These are phyloP conservation scores for Sonneratia alba DNA, from an alignment of 345 rosid genomes.

Conservation along the genomic window DNA sequence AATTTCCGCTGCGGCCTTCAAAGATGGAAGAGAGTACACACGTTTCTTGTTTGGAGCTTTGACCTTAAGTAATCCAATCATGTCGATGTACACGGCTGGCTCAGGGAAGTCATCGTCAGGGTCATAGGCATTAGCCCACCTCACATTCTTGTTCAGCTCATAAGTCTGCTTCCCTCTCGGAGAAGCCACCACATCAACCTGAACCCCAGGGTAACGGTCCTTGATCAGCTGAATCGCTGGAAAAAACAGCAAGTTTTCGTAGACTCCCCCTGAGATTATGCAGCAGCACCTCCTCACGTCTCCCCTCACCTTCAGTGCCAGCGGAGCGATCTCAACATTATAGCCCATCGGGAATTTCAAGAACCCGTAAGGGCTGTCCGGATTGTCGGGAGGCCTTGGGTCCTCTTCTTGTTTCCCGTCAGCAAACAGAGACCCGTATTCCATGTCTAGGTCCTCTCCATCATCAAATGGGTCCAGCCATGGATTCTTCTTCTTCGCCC, in stretches of 20 bases:
- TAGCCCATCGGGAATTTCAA: slow-evolving; percentile 81
- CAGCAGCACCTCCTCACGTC: slow-evolving; percentile 92
- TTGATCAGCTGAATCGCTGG: slow-evolving; percentile 77
- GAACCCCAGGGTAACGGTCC: slow-evolving; percentile 96
- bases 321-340: slow-evolving; percentile 62
- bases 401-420: slow-evolving; percentile 95
- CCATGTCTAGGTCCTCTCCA: slow-evolving; percentile 59
- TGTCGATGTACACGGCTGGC: slow-evolving; percentile 73
- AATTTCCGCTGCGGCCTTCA: not conserved
- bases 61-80: slow-evolving; percentile 80
- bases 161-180: slow-evolving; percentile 86
- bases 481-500: slow-evolving; percentile 56
- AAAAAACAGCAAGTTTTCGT: slow-evolving; percentile 79
- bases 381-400: slow-evolving; percentile 67
- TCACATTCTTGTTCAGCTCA: slow-evolving; percentile 85
- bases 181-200: slow-evolving; percentile 60
- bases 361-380: slow-evolving; percentile 77
- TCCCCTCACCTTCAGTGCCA: slow-evolving; percentile 76
- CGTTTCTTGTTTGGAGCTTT: not conserved
- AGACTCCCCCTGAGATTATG: slow-evolving; percentile 77
- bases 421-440: slow-evolving; percentile 63
- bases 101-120: slow-evolving; percentile 80
- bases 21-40: not conserved
- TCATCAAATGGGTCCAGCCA: slow-evolving; percentile 86
- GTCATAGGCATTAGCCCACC: slow-evolving; percentile 88